Percentiles rank a stretch among this genome's conserved stretches.
These are phyloP conservation scores for Capronia coronata DNA, from an alignment of 2,329 filamentous ascomycete species.

Conservation along the genomic window DNA sequence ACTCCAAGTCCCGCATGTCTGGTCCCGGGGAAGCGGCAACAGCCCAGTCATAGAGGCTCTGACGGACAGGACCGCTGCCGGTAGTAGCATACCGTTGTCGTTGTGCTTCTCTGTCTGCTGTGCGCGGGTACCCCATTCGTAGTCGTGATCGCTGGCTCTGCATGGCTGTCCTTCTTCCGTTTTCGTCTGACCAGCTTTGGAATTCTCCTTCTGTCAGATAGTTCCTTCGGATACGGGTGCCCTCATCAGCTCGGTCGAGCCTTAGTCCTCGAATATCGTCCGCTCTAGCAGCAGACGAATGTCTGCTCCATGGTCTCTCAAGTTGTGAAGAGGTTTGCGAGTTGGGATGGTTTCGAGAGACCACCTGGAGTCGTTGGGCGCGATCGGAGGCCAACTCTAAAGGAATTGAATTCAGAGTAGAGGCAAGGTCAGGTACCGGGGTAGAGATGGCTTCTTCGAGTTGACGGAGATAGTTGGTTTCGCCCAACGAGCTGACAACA, in stretches of 20 bases:
- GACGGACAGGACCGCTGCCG: not conserved
- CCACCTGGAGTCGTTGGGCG: not conserved
- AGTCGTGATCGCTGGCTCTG: conserved; percentile 7
- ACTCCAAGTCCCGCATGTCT: not conserved
- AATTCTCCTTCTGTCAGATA: conserved; percentile 9
- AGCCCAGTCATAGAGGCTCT: conserved; percentile 19
- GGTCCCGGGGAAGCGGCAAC: not conserved
- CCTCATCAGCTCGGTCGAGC: not conserved
- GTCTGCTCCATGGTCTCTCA: not conserved
- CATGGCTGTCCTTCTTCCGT: conserved; percentile 4
- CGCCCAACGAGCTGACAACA: conserved; percentile 26
- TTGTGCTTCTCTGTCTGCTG: not conserved
- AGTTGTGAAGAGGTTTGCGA: not conserved
- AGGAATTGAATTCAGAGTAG: conserved; percentile 37
- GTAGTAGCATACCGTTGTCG: conserved; percentile 8
- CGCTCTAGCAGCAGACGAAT: not conserved
- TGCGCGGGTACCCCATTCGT: not conserved
- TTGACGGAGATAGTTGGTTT: conserved; percentile 42
- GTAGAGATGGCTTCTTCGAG: conserved; percentile 42
- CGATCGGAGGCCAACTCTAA: not conserved
- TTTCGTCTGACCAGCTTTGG: conserved; percentile 4
- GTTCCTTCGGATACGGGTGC: not conserved
- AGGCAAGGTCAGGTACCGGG: conserved; percentile 46
- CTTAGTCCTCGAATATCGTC: not conserved
- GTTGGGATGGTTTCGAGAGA: not conserved